These are phyloP conservation scores for Talaromyces sp. DNA, from an alignment of 2,329 filamentous ascomycete species.

Conservation along the genomic window DNA sequence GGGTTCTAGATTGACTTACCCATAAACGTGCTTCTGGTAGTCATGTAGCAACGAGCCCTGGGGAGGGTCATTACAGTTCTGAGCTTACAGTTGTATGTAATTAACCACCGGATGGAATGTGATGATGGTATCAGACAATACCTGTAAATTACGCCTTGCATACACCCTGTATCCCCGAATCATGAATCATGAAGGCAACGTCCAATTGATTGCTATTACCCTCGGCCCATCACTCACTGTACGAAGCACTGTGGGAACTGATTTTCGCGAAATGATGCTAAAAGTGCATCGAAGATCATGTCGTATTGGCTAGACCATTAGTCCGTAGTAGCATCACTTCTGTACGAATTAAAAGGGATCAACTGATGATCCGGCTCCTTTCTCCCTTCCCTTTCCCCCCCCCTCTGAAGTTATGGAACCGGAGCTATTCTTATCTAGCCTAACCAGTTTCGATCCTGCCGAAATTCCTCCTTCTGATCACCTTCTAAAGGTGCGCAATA, in stretches of 20 bases:
- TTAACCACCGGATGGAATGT: not conserved
- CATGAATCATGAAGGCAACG: not conserved
- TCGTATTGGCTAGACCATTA: not conserved
- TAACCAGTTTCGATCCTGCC: not conserved
- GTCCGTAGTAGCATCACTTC: not conserved
- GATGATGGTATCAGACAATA: not conserved
- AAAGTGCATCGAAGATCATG: not conserved
- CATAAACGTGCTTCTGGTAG: not conserved
- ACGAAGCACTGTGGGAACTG: not conserved
- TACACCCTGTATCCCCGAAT: not conserved
- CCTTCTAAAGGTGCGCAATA: no score
- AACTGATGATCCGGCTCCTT: constrained; percentile 6
- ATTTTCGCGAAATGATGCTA: not conserved
- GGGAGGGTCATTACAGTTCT: not conserved
- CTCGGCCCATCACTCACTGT: not conserved
- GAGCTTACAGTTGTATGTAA: not conserved
- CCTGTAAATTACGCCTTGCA: not conserved
- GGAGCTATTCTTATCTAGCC: not conserved
- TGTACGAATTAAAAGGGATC: not conserved
- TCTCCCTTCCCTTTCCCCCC: not conserved
- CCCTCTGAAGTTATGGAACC: no score
- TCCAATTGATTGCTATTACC: not conserved
- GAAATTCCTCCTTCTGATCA: not conserved
- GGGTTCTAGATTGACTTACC: not conserved
- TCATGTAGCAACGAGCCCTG: constrained; percentile 3